Base-by-base conservation (phyloP, 768 basidiomycete genomes). In the Rubroboletus pulcherrimus region DNA sequence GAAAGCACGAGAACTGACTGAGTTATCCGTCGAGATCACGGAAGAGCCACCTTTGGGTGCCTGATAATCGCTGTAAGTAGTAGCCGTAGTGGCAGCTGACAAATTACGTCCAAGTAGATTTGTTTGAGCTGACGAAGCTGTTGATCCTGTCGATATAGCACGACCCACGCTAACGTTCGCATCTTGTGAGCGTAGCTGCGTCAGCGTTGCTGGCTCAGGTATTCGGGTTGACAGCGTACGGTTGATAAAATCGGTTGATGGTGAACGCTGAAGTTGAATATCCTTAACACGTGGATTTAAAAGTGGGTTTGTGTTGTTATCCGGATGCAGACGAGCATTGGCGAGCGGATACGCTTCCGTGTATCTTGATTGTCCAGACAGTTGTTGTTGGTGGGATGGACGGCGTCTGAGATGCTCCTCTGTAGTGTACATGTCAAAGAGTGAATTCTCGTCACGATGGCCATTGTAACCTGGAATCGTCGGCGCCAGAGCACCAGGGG, bases 111-210 rank as follows among this genome's bases (percentile, higher is more conserved):
- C 62, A 19, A 71, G 55, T 11, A 61, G 41, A 41, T 64, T 64
- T 14, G 69, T 60, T 34, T 51, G 65, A 19, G 59, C 55, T 6
- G 71, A 71, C 6, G 70, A 71, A 12, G 51, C 42, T 2, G 71
- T 71, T 15, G 70, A 71, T 24, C 59, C 67, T 30, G 56, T 62
- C 17, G 70, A 71, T 14, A 59, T 59, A n/a, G 71, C 62, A 50
- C 70, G 71, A 7, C 53, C 70, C 1, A 71, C 26, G 8, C 34
- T 30, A 14, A 30, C 60, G 3, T 69, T 62, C 8, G 52, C 8
- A 30, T 53, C 71, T 69, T 55, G 54, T 39, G 43, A 42, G 24
- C 19, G 37, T 39, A 35, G 12, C 14, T 49, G 5, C 10, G 48
- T 66, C 45, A 65, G 54, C 17, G 14, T 21, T 42, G 17, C 31